Evolutionary conservation across 257 asterid species (phyloP).

Genomic region (Solanum chiquidenum): DNA sequence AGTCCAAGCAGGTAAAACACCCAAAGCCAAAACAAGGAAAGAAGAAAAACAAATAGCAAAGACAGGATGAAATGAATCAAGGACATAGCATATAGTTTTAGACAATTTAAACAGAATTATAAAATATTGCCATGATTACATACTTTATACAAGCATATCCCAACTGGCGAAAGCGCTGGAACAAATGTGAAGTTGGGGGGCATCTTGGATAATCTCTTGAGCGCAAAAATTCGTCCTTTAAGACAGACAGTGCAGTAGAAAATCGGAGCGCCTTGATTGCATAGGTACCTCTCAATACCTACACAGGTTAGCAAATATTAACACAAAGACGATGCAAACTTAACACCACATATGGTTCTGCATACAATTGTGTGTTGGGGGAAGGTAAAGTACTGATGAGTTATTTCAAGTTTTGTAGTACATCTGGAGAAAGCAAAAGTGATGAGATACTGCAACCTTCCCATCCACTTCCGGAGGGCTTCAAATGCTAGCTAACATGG

Average conservation of each 20-base stretch:
- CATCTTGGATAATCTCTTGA: constrained; percentile 99
- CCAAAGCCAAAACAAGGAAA: background rate
- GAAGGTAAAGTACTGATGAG: background rate
- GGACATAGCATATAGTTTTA: background rate
- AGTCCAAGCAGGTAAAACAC: background rate
- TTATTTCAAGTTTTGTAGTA: background rate
- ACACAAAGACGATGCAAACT: constrained; percentile 1
- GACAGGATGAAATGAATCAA: background rate
- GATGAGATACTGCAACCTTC: constrained; percentile 1
- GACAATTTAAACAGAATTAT: background rate
- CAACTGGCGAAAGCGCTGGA: constrained; percentile 96
- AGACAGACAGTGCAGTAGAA: constrained; percentile 90
- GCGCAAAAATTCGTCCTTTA: constrained; percentile 88
- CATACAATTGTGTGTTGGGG: background rate
- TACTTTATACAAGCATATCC: constrained; percentile 97
- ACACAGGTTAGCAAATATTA: constrained; percentile 10
- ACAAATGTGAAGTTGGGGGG: constrained; percentile 92
- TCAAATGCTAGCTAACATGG: background rate
- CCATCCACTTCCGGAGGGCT: background rate
- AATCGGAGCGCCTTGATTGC: constrained; percentile 97
- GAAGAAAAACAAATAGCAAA: background rate
- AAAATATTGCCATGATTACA: background rate
- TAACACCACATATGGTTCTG: background rate
- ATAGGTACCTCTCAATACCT: constrained; percentile 90
- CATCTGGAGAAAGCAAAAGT: background rate